Evolutionary conservation across 257 asterid genomes (phyloP).

Genomic region (Voacanga thouarsii): DNA sequence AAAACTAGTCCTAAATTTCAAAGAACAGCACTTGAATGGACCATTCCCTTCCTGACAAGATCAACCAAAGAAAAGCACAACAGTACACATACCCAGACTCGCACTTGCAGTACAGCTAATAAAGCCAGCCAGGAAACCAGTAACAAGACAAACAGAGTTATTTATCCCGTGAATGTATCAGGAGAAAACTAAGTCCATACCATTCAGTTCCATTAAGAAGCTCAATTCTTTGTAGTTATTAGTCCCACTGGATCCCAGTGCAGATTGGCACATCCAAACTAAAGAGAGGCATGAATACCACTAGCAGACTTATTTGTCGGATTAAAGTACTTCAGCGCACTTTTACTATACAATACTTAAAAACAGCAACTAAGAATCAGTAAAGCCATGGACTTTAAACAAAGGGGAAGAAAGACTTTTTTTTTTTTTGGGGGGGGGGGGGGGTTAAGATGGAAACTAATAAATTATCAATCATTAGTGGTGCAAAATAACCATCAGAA

Average conservation of each 20-base stretch:
- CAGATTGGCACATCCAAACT: background rate
- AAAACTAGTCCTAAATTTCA: no score
- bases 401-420: background rate
- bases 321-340: background rate
- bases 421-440: no score
- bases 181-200: background rate
- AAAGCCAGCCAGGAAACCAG: no score
- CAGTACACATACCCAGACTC: no score
- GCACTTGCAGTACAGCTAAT: no score
- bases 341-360: background rate
- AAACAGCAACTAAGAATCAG: background rate
- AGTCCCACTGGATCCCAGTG: background rate
- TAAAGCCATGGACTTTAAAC: background rate
- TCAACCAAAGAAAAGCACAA: no score
- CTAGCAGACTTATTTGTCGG: background rate
- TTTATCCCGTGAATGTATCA: no score
- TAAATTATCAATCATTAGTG: background rate
- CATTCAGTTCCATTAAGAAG: background rate
- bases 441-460: background rate
- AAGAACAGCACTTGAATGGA: no score
- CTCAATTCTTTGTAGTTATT: background rate
- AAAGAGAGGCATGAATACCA: background rate
- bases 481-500: background rate
- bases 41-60: no score
- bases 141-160: no score